Conservation (phyloP, 345 rosid genomes). For the Gossypium longicalyx region DNA sequence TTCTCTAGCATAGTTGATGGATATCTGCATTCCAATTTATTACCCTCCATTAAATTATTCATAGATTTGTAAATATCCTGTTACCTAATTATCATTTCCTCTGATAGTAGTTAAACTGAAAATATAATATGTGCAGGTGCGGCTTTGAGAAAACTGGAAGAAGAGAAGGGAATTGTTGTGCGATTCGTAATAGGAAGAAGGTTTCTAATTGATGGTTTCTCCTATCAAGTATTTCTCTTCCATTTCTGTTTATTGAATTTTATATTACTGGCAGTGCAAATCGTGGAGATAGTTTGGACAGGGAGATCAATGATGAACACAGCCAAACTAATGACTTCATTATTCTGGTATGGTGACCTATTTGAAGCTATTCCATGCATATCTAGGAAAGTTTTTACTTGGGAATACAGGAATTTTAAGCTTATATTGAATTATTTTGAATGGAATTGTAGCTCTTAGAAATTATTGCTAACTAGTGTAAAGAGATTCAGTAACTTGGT, state of each 20-base stretch:
- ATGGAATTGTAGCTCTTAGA: neutral
- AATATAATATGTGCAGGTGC: slow-evolving; percentile 34
- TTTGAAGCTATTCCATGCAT: slow-evolving; percentile 14
- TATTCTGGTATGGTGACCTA: slow-evolving; percentile 37
- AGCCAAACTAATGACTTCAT: slow-evolving; percentile 47
- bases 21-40: neutral
- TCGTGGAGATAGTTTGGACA: slow-evolving; percentile 42
- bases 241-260: slow-evolving; percentile 10
- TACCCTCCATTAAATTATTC: slow-evolving; percentile 17
- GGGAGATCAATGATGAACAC: slow-evolving; percentile 37
- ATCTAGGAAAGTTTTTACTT: neutral
- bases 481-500: neutral
- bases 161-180: slow-evolving; percentile 55
- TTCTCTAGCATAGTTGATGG: neutral
- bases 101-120: slow-evolving; percentile 14
- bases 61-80: neutral
- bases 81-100: neutral
- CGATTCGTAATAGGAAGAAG: slow-evolving; percentile 64
- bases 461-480: neutral
- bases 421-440: neutral
- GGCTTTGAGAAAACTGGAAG: slow-evolving; percentile 47
- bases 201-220: slow-evolving; percentile 22
- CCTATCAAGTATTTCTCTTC: neutral
- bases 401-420: neutral
- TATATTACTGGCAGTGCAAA: slow-evolving; percentile 34